Evolutionary conservation across 176 grass and related monocot genomes (phyloP), one percentile per base, ranked within the genome.

Genomic region (Cenchrus purpureus): DNA sequence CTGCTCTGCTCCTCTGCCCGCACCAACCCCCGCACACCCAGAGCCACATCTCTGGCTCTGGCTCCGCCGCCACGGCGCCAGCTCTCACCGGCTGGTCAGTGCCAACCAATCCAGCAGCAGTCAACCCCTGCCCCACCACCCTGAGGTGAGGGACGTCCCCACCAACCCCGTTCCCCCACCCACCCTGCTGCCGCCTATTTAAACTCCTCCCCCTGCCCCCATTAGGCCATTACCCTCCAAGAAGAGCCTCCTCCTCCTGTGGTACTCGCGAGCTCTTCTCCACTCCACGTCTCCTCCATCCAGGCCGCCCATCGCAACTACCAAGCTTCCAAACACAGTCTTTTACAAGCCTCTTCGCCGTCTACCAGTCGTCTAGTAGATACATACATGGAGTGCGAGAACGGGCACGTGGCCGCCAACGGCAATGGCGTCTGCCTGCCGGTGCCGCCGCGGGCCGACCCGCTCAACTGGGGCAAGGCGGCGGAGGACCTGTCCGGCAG

Each of bases 381-480:
- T 25, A 25, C 25, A 8, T 46, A 59, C 0, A 89, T 90, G 88
- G 88, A 83, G 73, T 67, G 50, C 13, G 58, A 82, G 79, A 90
- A 86, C 12, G 56, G 34, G 0, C 34, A 50, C 34, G 58, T 50
- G 51, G 71, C 54, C 40, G 65, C 51, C 79, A 88, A 77, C 74
- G 83, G 78, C 42, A 86, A 60, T 28, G 90, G 79, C 8, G 0
- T 90, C 43, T 91, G 90, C 51, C 19, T 86, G 45, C 44, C 86
- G 0, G 13, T 15, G 76, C 60, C 87, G 53, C 61, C 49, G 52
- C 12, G 20, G 29, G 44, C 69, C 31, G 94, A 97, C 79, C 94
- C 91, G 0, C 78, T 97, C 5, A 97, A 94, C 87, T 97, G 94
- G 94, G 85, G 76, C 0, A 59, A 84, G 40, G 83, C 90, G 2